phyloP scores from a whole-genome alignment of 371 early-diverging fungal genomes.

The Apophysomyces elegans region DNA sequence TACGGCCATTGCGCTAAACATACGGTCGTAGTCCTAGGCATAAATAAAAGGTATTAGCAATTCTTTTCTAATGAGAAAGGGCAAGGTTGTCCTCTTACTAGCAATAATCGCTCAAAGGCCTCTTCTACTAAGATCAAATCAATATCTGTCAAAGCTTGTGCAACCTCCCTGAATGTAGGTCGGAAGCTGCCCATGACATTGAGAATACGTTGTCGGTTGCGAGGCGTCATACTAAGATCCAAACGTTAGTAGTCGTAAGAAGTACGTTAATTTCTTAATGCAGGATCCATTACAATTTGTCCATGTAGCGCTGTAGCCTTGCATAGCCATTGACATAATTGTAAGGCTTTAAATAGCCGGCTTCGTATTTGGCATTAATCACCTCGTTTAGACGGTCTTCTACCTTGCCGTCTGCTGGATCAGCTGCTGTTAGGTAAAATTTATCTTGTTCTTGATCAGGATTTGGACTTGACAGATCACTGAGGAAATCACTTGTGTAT shows the following conservation, averaged over 20 bases:
- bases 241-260: background rate
- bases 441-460: slow-evolving; percentile 59
- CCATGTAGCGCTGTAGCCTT: slow-evolving; percentile 90
- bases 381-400: slow-evolving; percentile 88
- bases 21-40: slow-evolving; percentile 84
- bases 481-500: slow-evolving; percentile 5
- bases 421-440: slow-evolving; percentile 89
- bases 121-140: slow-evolving; percentile 93
- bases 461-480: slow-evolving; percentile 13
- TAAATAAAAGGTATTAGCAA: background rate
- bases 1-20: slow-evolving; percentile 92
- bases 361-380: slow-evolving; percentile 92
- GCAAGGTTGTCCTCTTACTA: slow-evolving; percentile 45
- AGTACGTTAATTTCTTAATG: background rate
- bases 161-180: slow-evolving; percentile 84
- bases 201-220: slow-evolving; percentile 77
- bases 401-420: slow-evolving; percentile 82
- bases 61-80: background rate
- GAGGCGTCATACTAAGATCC: slow-evolving; percentile 67
- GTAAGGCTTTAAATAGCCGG: slow-evolving; percentile 92
- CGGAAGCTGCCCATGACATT: slow-evolving; percentile 87
- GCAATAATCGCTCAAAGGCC: slow-evolving; percentile 88
- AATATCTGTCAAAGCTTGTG: slow-evolving; percentile 88
- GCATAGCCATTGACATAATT: slow-evolving; percentile 93
- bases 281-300: slow-evolving; percentile 64